phyloP scores from a whole-genome alignment of 2,329 filamentous ascomycete genomes.

The Kalmusia sp. region DNA sequence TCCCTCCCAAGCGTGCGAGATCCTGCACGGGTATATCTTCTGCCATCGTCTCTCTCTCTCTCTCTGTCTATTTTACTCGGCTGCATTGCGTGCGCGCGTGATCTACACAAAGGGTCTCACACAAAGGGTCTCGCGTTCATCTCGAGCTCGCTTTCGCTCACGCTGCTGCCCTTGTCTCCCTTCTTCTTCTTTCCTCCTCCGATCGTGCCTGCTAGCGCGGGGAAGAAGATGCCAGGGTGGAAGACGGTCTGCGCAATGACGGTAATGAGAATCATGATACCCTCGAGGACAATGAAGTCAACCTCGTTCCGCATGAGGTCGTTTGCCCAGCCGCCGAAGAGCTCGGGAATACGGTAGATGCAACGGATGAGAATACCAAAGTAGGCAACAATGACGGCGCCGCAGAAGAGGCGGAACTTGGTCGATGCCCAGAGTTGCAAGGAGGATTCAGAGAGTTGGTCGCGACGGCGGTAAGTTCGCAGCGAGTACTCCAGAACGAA shows the following conservation, averaged over 20 bases:
- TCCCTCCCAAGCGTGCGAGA: not conserved
- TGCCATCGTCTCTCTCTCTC: not conserved
- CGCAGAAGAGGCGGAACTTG: conserved; percentile 29
- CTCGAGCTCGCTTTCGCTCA: conserved; percentile 8
- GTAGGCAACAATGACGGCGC: conserved; percentile 47
- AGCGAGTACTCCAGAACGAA: conserved; percentile 45
- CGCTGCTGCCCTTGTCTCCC: not conserved
- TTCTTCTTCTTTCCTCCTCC: not conserved
- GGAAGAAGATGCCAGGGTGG: conserved; percentile 50
- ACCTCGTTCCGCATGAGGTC: conserved; percentile 53
- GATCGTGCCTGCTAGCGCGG: conserved; percentile 12
- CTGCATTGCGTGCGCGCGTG: too few relatives aligned
- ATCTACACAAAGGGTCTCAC: too few relatives aligned
- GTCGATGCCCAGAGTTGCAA: conserved; percentile 17
- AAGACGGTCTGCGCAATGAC: conserved; percentile 51
- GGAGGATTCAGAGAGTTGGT: conserved; percentile 16
- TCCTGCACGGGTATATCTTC: not conserved
- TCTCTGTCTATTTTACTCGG: too few relatives aligned
- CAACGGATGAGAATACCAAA: conserved; percentile 54
- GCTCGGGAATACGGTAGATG: conserved; percentile 56
- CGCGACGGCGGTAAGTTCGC: conserved; percentile 27
- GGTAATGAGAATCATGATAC: conserved; percentile 58
- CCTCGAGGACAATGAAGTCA: conserved; percentile 59
- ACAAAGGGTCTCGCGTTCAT: not conserved
- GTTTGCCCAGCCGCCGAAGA: conserved; percentile 52